Evolutionary conservation across 495 filamentous ascomycete species (phyloP).

Genomic region (Hypoxylon trugodes): DNA sequence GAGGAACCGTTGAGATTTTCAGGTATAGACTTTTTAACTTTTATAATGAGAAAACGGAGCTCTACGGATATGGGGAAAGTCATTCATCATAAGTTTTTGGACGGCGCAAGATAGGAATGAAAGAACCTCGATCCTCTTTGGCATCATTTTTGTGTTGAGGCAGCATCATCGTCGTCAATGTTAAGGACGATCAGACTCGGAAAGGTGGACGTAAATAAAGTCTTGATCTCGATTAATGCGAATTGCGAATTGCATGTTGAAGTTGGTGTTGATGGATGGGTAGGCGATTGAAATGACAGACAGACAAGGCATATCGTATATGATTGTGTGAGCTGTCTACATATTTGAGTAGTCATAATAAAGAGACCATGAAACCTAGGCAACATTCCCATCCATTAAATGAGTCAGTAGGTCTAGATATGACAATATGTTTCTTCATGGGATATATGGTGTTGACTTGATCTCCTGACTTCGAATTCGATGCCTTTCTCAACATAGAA

Average conservation of each 20-base stretch:
- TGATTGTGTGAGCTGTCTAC: conserved; percentile 25
- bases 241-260: conserved; percentile 20
- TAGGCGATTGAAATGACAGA: no score
- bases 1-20: conserved; percentile 31
- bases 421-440: not conserved
- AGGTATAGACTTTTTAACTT: conserved; percentile 47
- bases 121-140: conserved; percentile 18
- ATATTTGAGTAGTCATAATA: conserved; percentile 33
- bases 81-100: conserved; percentile 43
- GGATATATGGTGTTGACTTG: not conserved
- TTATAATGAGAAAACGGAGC: conserved; percentile 44
- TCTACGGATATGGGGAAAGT: conserved; percentile 42
- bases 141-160: conserved; percentile 13
- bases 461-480: not conserved
- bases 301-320: conserved; percentile 26
- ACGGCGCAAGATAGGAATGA: conserved; percentile 37
- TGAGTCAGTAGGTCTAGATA: not conserved
- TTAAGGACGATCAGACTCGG: not conserved
- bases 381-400: not conserved
- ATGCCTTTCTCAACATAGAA: not conserved
- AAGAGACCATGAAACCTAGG: conserved; percentile 6
- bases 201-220: not conserved
- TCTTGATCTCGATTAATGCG: conserved; percentile 18
- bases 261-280: conserved; percentile 10
- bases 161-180: conserved; percentile 5